Evolutionary conservation across 768 basidiomycete species (phyloP), one percentile per base, ranked within the genome.

Genomic region (Boletus rubroflammeus): DNA sequence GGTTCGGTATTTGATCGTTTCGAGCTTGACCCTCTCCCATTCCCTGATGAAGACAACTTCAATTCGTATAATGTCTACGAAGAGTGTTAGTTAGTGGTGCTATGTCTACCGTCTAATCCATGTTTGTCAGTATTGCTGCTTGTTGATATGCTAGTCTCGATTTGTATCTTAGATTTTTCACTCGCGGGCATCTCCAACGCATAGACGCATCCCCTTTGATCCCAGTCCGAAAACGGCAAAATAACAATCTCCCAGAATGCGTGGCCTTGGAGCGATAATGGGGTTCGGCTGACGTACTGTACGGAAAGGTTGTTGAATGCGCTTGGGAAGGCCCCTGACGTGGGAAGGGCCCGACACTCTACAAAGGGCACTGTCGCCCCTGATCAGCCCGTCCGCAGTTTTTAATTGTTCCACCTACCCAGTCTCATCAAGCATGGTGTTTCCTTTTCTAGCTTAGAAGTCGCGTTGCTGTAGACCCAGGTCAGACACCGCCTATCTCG

Each of bases 1-100:
- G 74, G 82, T 71, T 76, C 79, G 40, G 82, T 78, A 62, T 82
- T 84, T 72, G 80, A 81, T 65, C 78, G 78, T 35, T 86, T 85
- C 59, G 83, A 86, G 69, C 73, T 85, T 67, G 86, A 88, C 62
- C 81, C 86, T 35, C 80, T 87, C 53, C 86, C 88, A 43, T 88
- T 86, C 65, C 78, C 83, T 62, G 74, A 79, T 62, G 76, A 77
- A 69, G 75, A 76, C 64, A 62, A 62, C 62, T 68, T 72, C 68
- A 75, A 59, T 61, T 71, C 78, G 61, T 78, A 80, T 78, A 76
- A 79, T 65, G 61, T 73, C 69, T 82, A 81, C 71, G 78, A 80
- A 74, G 82, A 84, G 71, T 87, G 86, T 74, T 88, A 87, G 85
- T 72, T 87, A 85, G 79, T 71, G 51, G 57, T 59, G 55, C 54